phyloP scores from a whole-genome alignment of 169 alveolate genomes.

The Babesia sp. region DNA sequence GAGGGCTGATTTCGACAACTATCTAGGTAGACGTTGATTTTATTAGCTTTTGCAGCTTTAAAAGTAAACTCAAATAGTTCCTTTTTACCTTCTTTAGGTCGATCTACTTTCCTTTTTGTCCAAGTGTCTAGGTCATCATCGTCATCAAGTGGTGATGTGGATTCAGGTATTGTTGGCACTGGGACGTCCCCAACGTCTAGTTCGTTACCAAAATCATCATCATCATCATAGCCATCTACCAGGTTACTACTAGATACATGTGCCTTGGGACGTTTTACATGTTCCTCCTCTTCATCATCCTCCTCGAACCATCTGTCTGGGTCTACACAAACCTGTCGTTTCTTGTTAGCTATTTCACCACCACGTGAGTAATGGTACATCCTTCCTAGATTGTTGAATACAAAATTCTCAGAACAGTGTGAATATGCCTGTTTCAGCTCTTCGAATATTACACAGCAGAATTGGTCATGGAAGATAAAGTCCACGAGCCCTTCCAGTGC shows the following conservation, averaged over 20 bases:
- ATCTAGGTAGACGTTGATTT: slow-evolving; percentile 26
- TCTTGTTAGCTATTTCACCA: slow-evolving; percentile 9
- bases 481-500: slow-evolving; percentile 54
- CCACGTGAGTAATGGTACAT: slow-evolving; percentile 28
- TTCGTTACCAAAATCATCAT: neutral
- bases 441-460: slow-evolving; percentile 14
- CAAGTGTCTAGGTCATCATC: neutral
- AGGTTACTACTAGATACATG: neutral
- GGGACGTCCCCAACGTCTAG: neutral
- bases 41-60: slow-evolving; percentile 1
- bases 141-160: neutral
- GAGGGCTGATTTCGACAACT: slow-evolving; percentile 29
- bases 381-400: slow-evolving; percentile 38
- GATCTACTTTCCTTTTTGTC: neutral
- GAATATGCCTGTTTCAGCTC: slow-evolving; percentile 24
- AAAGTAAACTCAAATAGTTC: slow-evolving; percentile 18
- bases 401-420: slow-evolving; percentile 21
- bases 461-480: slow-evolving; percentile 55
- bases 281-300: slow-evolving; percentile 53
- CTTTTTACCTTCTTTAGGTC: neutral
- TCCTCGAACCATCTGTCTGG: slow-evolving; percentile 69
- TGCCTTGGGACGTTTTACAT: neutral
- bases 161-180: neutral
- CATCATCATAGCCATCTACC: slow-evolving; percentile 60
- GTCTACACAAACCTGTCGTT: slow-evolving; percentile 2